These are phyloP conservation scores for Dillenia turbinata DNA, from an alignment of 164 flowering plant species.

Conservation along the genomic window DNA sequence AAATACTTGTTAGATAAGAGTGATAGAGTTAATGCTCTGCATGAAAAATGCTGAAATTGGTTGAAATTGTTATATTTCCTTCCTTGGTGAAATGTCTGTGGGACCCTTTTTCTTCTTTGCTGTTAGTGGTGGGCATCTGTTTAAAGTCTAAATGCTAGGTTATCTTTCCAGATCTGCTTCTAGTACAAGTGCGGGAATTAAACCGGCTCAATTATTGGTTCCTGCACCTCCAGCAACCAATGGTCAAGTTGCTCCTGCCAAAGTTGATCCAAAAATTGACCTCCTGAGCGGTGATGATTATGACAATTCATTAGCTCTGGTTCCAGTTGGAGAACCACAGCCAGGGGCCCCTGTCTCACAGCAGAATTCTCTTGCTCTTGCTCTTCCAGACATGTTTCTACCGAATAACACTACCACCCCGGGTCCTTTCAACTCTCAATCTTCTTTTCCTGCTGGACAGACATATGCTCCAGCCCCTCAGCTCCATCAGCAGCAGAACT, in stretches of 20 bases:
- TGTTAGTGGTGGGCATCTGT: no score
- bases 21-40: no score
- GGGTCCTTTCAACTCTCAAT: constrained; percentile 24
- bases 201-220: constrained; percentile 25
- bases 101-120: no score
- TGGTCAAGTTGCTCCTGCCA: constrained; percentile 24
- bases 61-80: neutral
- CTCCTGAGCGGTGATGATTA: constrained; percentile 88
- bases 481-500: constrained; percentile 46
- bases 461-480: constrained; percentile 31
- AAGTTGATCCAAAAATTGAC: constrained; percentile 56
- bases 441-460: constrained; percentile 34
- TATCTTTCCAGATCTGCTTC: constrained; percentile 28
- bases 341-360: constrained; percentile 43
- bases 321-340: constrained; percentile 63
- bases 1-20: no score
- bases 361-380: constrained; percentile 71
- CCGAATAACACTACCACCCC: constrained; percentile 22
- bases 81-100: no score
- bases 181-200: constrained; percentile 19
- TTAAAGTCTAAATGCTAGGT: neutral
- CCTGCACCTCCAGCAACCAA: constrained; percentile 24
- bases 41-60: no score
- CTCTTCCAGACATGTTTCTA: constrained; percentile 68
- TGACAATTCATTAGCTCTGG: constrained; percentile 67